Evolutionary conservation across 495 filamentous ascomycete genomes (phyloP).

Genomic region (Neurospora sp.): DNA sequence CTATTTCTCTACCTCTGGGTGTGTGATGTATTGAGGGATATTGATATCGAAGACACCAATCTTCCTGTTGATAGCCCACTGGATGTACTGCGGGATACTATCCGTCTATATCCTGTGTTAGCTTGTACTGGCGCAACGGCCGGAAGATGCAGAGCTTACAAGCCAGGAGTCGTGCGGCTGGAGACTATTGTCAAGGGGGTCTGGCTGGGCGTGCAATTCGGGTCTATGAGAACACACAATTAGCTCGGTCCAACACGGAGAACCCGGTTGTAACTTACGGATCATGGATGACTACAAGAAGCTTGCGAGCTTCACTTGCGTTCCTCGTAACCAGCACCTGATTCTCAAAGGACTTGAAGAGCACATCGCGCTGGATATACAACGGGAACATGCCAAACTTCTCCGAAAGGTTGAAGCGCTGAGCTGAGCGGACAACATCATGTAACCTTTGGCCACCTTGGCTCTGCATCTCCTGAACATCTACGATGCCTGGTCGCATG

Average conservation of each 20-base stretch:
- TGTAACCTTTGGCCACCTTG: constrained; percentile 29
- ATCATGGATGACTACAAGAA: constrained; percentile 75
- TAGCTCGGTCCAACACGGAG: not conserved
- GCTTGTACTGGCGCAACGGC: constrained; percentile 9
- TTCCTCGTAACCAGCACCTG: constrained; percentile 72
- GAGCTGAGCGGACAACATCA: constrained; percentile 67
- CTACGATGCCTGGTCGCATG: constrained; percentile 42
- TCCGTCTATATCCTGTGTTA: constrained; percentile 54
- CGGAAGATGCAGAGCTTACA: constrained; percentile 44
- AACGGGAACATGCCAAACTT: constrained; percentile 66
- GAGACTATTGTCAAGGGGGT: constrained; percentile 57
- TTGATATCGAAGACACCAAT: constrained; percentile 87
- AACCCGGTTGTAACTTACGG: constrained; percentile 44
- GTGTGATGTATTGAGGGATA: constrained; percentile 61
- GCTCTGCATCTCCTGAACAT: constrained; percentile 27
- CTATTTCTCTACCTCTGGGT: constrained; percentile 32
- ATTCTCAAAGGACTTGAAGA: constrained; percentile 74
- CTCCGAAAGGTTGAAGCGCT: constrained; percentile 56
- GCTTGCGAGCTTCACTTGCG: constrained; percentile 27
- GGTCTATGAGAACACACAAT: constrained; percentile 41
- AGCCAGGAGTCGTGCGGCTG: constrained; percentile 78
- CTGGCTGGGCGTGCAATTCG: constrained; percentile 55
- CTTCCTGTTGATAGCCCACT: constrained; percentile 63
- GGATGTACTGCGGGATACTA: constrained; percentile 62
- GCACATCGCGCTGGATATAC: constrained; percentile 55